These are phyloP conservation scores for Colletotrichum noveboracense DNA, from an alignment of 2,329 filamentous ascomycete species.

Conservation along the genomic window DNA sequence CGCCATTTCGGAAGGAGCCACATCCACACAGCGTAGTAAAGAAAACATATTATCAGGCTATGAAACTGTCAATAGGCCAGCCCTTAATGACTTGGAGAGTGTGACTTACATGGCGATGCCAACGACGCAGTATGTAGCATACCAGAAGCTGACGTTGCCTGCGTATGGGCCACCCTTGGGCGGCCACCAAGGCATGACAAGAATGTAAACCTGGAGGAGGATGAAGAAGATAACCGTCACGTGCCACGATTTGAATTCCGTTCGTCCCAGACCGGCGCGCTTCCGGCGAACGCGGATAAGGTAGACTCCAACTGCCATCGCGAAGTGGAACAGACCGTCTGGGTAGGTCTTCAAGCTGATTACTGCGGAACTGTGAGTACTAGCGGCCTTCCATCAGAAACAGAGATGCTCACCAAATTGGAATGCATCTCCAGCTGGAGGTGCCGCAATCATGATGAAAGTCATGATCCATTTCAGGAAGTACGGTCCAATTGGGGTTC, in stretches of 20 bases:
- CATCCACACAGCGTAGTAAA: constrained; percentile 67
- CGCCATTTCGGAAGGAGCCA: constrained; percentile 56
- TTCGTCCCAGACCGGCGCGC: constrained; percentile 48
- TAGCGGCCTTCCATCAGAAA: accelerated
- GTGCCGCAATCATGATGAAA: constrained; percentile 62
- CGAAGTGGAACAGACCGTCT: constrained; percentile 58
- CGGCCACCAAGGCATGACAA: constrained; percentile 78
- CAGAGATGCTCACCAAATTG: constrained; percentile 50
- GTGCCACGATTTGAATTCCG: constrained; percentile 66
- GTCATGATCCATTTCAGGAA: constrained; percentile 62
- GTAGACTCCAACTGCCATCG: constrained; percentile 62
- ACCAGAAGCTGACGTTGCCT: constrained; percentile 76
- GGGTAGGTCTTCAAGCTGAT: constrained; percentile 67
- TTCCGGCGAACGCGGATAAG: constrained; percentile 60
- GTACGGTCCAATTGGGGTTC: constrained; percentile 66
- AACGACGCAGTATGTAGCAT: constrained; percentile 70
- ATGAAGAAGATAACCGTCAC: constrained; percentile 63
- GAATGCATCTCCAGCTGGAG: constrained; percentile 69
- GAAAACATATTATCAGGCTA: constrained; percentile 55
- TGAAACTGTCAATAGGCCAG: accelerated
- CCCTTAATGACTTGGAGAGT: accelerated
- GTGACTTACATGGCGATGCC: constrained; percentile 66
- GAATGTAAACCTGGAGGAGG: constrained; percentile 62
- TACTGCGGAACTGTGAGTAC: constrained; percentile 40
- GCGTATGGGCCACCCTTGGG: constrained; percentile 62